Conservation (phyloP, 2,329 filamentous ascomycete species). For the Clarireedia paspali region DNA sequence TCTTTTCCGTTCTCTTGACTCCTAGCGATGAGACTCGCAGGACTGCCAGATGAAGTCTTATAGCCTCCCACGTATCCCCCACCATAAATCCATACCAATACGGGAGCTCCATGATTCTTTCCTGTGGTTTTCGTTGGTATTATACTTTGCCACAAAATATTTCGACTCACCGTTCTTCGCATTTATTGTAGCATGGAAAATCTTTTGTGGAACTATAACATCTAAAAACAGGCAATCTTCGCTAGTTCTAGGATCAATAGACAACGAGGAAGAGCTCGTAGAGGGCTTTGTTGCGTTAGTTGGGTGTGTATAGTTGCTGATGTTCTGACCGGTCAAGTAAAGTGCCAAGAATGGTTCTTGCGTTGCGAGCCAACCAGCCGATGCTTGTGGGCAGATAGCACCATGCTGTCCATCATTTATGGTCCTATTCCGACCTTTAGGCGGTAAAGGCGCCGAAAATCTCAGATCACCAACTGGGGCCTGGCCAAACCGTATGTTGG, state of each 20-base stretch:
- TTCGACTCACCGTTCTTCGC: not conserved
- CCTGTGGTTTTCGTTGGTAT: not conserved
- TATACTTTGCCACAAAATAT: not conserved
- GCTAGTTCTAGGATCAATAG: not conserved
- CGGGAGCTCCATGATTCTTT: not conserved
- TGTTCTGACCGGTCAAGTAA: not conserved
- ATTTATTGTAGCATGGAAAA: not conserved
- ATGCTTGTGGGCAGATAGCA: slow-evolving; percentile 14
- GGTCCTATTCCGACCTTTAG: slow-evolving; percentile 17
- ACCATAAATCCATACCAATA: slow-evolving; percentile 22
- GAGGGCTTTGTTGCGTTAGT: too few species aligned
- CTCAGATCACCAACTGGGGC: slow-evolving; percentile 35
- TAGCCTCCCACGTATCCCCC: slow-evolving; percentile 35
- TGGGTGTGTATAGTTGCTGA: not conserved
- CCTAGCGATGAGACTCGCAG: slow-evolving; percentile 31
- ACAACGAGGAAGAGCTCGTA: not conserved
- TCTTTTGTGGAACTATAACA: not conserved
- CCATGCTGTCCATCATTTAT: slow-evolving; percentile 21
- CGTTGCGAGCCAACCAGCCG: not conserved
- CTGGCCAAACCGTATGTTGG: slow-evolving; percentile 37
- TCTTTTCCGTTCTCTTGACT: slow-evolving; percentile 24
- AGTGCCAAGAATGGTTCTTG: not conserved
- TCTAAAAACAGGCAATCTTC: not conserved
- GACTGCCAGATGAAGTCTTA: slow-evolving; percentile 32
- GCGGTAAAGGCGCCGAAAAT: slow-evolving; percentile 34